These are phyloP conservation scores for Tribonema minus DNA, from an alignment of 108 stramenopile genomes.

Conservation along the genomic window DNA sequence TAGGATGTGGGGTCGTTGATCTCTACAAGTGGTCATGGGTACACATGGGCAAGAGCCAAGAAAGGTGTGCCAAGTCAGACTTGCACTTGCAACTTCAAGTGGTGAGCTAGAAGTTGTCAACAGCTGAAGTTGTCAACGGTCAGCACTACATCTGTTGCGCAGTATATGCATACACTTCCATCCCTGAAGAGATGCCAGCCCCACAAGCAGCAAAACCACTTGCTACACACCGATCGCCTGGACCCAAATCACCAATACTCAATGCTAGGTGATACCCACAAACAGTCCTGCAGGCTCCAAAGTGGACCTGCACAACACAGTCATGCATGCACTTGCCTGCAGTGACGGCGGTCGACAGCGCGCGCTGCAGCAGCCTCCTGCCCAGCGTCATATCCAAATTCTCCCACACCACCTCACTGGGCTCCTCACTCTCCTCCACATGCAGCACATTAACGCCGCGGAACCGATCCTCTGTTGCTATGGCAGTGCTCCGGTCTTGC, in stretches of 20 bases:
- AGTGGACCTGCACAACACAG: neutral
- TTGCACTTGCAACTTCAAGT: too few species aligned
- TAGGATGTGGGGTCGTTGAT: too few species aligned
- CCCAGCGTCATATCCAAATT: neutral
- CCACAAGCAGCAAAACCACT: slow-evolving; percentile 57
- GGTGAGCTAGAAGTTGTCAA: too few species aligned
- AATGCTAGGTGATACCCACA: too few species aligned
- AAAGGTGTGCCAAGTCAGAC: too few species aligned
- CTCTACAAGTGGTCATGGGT: too few species aligned
- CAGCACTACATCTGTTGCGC: slow-evolving; percentile 27
- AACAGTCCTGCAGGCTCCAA: neutral
- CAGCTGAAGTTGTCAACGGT: neutral
- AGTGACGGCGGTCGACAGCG: neutral
- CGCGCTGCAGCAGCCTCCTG: neutral
- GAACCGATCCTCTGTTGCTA: slow-evolving; percentile 45
- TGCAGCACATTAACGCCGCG: slow-evolving; percentile 58
- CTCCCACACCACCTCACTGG: slow-evolving; percentile 17
- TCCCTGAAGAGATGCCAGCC: slow-evolving; percentile 52
- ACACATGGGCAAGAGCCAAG: too few species aligned
- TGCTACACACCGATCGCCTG: too few species aligned
- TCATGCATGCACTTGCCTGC: neutral
- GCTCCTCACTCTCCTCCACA: slow-evolving; percentile 63
- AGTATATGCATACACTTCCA: slow-evolving; percentile 41
- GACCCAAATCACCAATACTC: too few species aligned
- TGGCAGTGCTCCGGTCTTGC: slow-evolving; percentile 44